Percentiles rank a stretch among this genome's conserved stretches.
Conservation (phyloP, 148 eudicot genomes). For the Silene uniflora region DNA sequence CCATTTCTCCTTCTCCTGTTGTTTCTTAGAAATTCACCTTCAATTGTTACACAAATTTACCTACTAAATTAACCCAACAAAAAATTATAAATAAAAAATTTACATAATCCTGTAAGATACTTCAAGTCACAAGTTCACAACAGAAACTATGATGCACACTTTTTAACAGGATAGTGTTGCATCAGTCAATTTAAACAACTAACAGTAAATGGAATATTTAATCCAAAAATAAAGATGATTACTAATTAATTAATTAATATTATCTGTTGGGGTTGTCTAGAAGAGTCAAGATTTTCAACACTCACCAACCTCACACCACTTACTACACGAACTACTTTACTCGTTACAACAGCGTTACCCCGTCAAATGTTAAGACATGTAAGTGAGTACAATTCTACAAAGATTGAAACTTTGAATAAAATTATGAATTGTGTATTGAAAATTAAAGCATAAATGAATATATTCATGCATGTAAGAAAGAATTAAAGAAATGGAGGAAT, state of each 20-base stretch:
- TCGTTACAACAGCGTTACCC: too few species aligned
- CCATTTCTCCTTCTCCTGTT: conserved; percentile 37
- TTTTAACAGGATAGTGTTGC: neutral
- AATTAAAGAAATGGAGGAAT: conserved; percentile 5
- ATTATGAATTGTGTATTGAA: neutral
- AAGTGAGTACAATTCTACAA: neutral
- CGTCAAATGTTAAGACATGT: too few species aligned
- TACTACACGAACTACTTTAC: neutral
- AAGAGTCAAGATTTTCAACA: conserved; percentile 3
- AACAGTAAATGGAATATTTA: neutral
- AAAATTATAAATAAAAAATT: neutral
- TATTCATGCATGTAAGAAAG: neutral
- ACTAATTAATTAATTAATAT: neutral
- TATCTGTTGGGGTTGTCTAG: conserved; percentile 3
- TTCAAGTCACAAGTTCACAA: too few species aligned
- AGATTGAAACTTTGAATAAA: neutral
- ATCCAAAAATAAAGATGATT: neutral
- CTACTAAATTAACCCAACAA: neutral
- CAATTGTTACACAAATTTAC: conserved; percentile 25
- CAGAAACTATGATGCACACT: neutral
- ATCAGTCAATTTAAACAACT: neutral
- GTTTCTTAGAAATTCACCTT: conserved; percentile 24
- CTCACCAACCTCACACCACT: conserved; percentile 5
- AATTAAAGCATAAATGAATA: conserved; percentile 1
- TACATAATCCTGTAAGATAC: neutral